Conservation (phyloP, 345 rosid species). For the Draba incana region DNA sequence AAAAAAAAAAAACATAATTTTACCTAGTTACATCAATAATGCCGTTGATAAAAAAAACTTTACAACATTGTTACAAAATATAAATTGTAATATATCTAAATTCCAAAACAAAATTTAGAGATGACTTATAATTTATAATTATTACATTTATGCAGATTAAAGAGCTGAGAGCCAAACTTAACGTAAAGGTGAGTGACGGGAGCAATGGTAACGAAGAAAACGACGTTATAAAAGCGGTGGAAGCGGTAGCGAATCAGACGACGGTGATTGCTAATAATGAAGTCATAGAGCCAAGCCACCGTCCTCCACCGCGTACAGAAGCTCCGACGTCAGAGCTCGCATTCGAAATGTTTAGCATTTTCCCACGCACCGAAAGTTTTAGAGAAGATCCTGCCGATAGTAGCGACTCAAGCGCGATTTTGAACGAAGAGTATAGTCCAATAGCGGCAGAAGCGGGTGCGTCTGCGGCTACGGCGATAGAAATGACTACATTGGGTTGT, state of each 20-base stretch:
- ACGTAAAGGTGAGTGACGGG: conserved; percentile 8
- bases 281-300: conserved; percentile 28
- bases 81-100: not conserved
- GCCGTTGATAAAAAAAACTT: not conserved
- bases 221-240: conserved; percentile 1
- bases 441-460: conserved; percentile 10
- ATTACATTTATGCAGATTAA: conserved; percentile 26
- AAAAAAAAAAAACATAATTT: not conserved
- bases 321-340: conserved; percentile 42
- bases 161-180: conserved; percentile 38
- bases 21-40: not conserved
- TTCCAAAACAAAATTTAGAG: not conserved
- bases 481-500: conserved; percentile 51
- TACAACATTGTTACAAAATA: conserved; percentile 35
- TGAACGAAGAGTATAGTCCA: conserved; percentile 70
- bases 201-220: conserved; percentile 19
- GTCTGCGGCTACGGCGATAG: conserved; percentile 37
- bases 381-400: conserved; percentile 76
- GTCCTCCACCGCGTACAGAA: conserved; percentile 22
- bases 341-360: conserved; percentile 50
- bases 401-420: conserved; percentile 80
- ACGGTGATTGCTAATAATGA: conserved; percentile 10
- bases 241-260: not conserved
- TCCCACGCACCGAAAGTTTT: conserved; percentile 45
- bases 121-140: not conserved